Conservation (phyloP, 257 asterid species). For the Oldenlandia corymbosa region DNA sequence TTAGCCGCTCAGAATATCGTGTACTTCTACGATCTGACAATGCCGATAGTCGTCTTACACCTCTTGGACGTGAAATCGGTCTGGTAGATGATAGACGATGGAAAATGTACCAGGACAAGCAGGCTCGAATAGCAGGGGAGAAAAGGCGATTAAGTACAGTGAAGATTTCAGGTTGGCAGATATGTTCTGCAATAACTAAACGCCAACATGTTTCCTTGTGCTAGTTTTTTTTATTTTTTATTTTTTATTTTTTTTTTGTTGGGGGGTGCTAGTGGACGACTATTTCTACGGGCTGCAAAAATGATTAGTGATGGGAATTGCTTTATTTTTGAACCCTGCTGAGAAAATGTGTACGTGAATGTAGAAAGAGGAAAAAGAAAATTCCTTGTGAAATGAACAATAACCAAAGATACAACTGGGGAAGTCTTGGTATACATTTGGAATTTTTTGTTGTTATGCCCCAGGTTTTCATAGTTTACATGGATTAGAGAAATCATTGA, state of each 20-base stretch:
- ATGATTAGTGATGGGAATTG: not conserved
- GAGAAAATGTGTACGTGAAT: not conserved
- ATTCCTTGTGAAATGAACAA: not conserved
- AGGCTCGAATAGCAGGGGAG: constrained; percentile 70
- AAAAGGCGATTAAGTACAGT: constrained; percentile 66
- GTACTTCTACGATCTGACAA: constrained; percentile 89
- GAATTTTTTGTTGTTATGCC: not conserved
- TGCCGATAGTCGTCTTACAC: constrained; percentile 97
- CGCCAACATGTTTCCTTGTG: not conserved
- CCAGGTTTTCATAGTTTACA: not conserved
- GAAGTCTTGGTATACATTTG: not conserved
- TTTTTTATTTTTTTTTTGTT: too few relatives aligned
- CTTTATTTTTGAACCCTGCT: not conserved
- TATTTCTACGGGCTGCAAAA: not conserved
- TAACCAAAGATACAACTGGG: too few relatives aligned
- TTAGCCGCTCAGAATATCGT: constrained; percentile 96
- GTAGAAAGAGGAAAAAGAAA: not conserved
- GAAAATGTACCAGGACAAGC: constrained; percentile 80
- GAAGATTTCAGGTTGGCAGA: constrained; percentile 62
- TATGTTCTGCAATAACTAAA: not conserved
- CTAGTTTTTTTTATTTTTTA: not conserved
- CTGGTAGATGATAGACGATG: constrained; percentile 77
- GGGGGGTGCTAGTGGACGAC: not conserved
- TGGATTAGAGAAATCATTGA: too few relatives aligned
- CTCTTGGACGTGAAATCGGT: constrained; percentile 88